These are phyloP conservation scores for Neurospora sp. DNA, from an alignment of 495 filamentous ascomycete genomes.

Conservation along the genomic window DNA sequence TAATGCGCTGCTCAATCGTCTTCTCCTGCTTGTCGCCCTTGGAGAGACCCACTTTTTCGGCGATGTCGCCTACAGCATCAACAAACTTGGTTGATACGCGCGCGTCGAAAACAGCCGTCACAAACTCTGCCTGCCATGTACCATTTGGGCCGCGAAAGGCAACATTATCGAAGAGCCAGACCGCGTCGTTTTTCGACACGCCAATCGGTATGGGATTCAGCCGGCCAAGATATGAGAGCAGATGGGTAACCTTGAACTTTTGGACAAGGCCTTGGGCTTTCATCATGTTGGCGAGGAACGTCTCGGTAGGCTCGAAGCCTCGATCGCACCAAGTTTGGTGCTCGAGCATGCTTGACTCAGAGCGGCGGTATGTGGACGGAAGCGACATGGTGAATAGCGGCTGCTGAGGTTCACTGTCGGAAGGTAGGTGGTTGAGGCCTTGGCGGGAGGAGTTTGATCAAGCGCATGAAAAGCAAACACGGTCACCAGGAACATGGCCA, in stretches of 20 bases:
- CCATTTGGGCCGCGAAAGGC: slow-evolving; percentile 49
- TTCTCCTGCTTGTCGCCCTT: slow-evolving; percentile 50
- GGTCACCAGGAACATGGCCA: neutral
- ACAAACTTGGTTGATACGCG: slow-evolving; percentile 55
- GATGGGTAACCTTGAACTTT: slow-evolving; percentile 19
- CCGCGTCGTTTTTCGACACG: slow-evolving; percentile 43
- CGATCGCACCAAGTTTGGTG: slow-evolving; percentile 29
- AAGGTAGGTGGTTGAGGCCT: neutral
- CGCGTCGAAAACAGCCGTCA: slow-evolving; percentile 68
- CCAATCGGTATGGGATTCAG: slow-evolving; percentile 33
- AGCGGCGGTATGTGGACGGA: neutral
- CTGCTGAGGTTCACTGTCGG: neutral
- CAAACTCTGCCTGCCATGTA: slow-evolving; percentile 69
- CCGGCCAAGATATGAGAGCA: slow-evolving; percentile 37
- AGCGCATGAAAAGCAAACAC: neutral
- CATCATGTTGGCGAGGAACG: slow-evolving; percentile 18
- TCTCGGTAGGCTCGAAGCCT: slow-evolving; percentile 33
- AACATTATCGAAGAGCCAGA: slow-evolving; percentile 90
- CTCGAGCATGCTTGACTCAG: slow-evolving; percentile 13
- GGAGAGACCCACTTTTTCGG: slow-evolving; percentile 58
- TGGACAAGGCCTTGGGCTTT: slow-evolving; percentile 1
- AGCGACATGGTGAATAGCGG: neutral
- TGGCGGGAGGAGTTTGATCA: neutral
- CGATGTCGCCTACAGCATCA: slow-evolving; percentile 58
- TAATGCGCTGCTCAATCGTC: slow-evolving; percentile 58